Evolutionary conservation across 2,329 filamentous ascomycete species (phyloP).

Genomic region (Apiospora phragmitis): DNA sequence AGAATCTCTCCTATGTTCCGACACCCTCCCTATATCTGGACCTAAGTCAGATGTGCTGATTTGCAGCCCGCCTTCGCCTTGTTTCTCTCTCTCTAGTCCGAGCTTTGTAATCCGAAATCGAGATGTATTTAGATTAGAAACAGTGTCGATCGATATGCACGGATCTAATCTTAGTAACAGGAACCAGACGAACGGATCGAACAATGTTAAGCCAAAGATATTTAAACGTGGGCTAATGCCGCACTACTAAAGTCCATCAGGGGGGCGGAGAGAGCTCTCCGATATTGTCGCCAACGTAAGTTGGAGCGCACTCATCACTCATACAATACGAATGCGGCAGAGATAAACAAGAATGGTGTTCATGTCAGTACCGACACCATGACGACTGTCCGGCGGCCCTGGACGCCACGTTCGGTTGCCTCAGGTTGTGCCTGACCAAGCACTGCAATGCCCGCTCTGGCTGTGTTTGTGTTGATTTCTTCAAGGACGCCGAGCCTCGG

Average conservation of each 20-base stretch:
- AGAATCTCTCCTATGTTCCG: no score
- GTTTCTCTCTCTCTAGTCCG: no score
- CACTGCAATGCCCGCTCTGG: not conserved
- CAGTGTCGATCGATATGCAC: not conserved
- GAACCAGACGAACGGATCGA: not conserved
- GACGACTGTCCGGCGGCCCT: not conserved
- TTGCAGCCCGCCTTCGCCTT: no score
- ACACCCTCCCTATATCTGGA: no score
- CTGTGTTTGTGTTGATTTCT: not conserved
- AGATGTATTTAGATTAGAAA: not conserved
- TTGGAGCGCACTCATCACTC: not conserved
- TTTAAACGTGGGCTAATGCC: not conserved
- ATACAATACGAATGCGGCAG: not conserved
- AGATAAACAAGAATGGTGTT: not conserved
- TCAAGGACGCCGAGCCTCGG: rapidly evolving
- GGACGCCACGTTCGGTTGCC: not conserved
- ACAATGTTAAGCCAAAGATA: not conserved
- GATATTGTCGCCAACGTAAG: not conserved
- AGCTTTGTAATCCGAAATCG: not conserved
- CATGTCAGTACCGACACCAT: not conserved
- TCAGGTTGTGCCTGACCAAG: not conserved
- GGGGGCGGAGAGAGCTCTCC: not conserved
- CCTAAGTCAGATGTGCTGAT: no score
- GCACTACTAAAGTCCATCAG: not conserved
- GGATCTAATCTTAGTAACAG: not conserved